These are phyloP conservation scores for Scleroderma bovista DNA, from an alignment of 768 basidiomycete genomes.

Conservation along the genomic window DNA sequence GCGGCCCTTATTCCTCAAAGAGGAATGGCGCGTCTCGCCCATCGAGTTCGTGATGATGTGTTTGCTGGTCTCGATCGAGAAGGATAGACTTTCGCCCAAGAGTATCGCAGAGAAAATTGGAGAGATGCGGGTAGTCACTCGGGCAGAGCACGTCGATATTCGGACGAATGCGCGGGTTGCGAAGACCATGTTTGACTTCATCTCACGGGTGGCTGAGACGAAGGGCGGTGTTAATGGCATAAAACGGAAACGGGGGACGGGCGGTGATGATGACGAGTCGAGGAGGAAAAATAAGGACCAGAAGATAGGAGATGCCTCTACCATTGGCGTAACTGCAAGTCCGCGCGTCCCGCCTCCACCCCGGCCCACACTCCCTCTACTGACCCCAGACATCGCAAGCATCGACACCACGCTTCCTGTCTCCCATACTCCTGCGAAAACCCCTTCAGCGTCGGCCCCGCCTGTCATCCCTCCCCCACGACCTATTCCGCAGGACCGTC, in stretches of 20 bases:
- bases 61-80: conserved; percentile 49
- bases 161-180: conserved; percentile 56
- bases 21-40: conserved; percentile 51
- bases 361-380: too few species aligned
- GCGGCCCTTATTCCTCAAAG: conserved; percentile 34
- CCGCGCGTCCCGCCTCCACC: neutral
- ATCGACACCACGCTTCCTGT: too few species aligned
- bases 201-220: conserved; percentile 20
- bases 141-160: conserved; percentile 55
- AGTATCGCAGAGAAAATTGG: conserved; percentile 42
- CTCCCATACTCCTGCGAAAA: too few species aligned
- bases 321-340: neutral
- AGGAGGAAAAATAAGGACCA: conserved; percentile 13
- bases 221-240: neutral
- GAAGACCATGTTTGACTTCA: conserved; percentile 50
- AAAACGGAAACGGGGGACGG: conserved; percentile 26
- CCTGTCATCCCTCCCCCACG: too few species aligned
- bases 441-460: too few species aligned
- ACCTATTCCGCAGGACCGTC: too few species aligned
- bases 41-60: conserved; percentile 60
- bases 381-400: too few species aligned
- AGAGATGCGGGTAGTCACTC: conserved; percentile 50
- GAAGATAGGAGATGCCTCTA: neutral
- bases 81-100: conserved; percentile 29
- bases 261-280: neutral